Conservation (phyloP, 23 red algal genomes). For the Gracilaria vermiculophylla region DNA sequence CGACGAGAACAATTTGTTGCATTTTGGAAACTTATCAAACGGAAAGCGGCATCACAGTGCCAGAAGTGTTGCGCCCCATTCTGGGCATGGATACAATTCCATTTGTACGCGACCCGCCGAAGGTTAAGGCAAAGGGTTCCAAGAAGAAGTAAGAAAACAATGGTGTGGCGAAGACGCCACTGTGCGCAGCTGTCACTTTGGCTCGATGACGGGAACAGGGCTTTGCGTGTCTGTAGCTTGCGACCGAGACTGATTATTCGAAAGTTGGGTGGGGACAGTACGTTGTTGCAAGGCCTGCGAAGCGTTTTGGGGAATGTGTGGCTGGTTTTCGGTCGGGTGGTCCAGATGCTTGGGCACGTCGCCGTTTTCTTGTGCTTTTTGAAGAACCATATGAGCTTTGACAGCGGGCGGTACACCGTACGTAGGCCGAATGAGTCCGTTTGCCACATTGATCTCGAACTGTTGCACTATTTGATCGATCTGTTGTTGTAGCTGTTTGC, state of each 20-base stretch:
- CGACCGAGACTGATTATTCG: not conserved
- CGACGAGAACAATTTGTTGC: slow-evolving; percentile 92
- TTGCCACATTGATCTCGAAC: slow-evolving; percentile 65
- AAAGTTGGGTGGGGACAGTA: not conserved
- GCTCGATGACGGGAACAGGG: not conserved
- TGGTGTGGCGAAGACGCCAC: no score
- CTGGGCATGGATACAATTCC: slow-evolving; percentile 57
- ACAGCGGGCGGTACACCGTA: slow-evolving; percentile 28
- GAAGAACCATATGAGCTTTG: not conserved
- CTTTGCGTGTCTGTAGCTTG: not conserved
- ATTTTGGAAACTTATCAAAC: slow-evolving; percentile 97
- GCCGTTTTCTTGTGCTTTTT: not conserved
- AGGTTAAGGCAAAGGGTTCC: slow-evolving; percentile 43
- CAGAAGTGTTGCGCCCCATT: slow-evolving; percentile 82
- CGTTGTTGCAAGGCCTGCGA: not conserved
- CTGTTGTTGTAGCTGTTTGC: slow-evolving; percentile 67
- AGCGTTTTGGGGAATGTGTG: no score
- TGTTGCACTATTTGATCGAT: slow-evolving; percentile 71
- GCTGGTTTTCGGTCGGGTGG: no score
- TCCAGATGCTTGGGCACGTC: not conserved
- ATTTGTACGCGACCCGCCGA: slow-evolving; percentile 60
- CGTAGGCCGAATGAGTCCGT: slow-evolving; percentile 57
- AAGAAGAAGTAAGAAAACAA: slow-evolving; percentile 63
- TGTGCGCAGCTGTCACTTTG: no score
- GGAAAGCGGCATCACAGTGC: slow-evolving; percentile 78